These are phyloP conservation scores for Metschnikowia picachoensis DNA, from an alignment of 805 yeast genomes.

Conservation along the genomic window DNA sequence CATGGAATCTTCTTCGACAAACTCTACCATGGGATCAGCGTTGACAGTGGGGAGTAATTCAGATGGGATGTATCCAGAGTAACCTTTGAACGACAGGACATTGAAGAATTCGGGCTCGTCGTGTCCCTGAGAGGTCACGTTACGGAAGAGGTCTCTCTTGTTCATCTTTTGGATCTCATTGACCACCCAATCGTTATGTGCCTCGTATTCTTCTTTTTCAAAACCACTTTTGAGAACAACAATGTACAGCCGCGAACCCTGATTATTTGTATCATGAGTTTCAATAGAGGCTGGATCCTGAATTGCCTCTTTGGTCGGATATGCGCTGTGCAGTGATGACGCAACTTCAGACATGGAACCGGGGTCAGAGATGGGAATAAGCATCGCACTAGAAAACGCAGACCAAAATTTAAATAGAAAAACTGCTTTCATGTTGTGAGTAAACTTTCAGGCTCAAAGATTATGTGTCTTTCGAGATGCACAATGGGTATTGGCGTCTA, in stretches of 20 bases:
- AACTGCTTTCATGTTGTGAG: too few relatives aligned
- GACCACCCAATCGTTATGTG: slow-evolving; percentile 14
- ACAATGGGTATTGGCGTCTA: too few relatives aligned
- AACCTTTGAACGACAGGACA: slow-evolving; percentile 18
- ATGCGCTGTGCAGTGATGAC: too few relatives aligned
- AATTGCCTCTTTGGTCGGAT: too few relatives aligned
- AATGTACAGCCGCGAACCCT: slow-evolving; percentile 14
- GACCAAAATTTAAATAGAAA: too few relatives aligned
- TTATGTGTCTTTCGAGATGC: too few relatives aligned
- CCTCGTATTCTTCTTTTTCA: slow-evolving; percentile 3
- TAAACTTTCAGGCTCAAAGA: too few relatives aligned
- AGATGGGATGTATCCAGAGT: slow-evolving; percentile 20
- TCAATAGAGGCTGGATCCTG: too few relatives aligned
- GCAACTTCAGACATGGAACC: too few relatives aligned
- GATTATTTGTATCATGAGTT: background rate
- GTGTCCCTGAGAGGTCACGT: slow-evolving; percentile 8
- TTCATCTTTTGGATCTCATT: slow-evolving; percentile 1
- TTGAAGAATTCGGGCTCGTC: slow-evolving; percentile 9
- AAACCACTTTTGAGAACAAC: slow-evolving; percentile 15
- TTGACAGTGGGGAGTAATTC: slow-evolving; percentile 14
- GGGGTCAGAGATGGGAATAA: too few relatives aligned
- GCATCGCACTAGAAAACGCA: too few relatives aligned
- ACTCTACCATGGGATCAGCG: slow-evolving; percentile 17
- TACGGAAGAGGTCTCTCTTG: slow-evolving; percentile 22
- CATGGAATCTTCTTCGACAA: slow-evolving; percentile 23